These are phyloP conservation scores for Trichoderma koningii DNA, from an alignment of 2,329 filamentous ascomycete species.

Conservation along the genomic window DNA sequence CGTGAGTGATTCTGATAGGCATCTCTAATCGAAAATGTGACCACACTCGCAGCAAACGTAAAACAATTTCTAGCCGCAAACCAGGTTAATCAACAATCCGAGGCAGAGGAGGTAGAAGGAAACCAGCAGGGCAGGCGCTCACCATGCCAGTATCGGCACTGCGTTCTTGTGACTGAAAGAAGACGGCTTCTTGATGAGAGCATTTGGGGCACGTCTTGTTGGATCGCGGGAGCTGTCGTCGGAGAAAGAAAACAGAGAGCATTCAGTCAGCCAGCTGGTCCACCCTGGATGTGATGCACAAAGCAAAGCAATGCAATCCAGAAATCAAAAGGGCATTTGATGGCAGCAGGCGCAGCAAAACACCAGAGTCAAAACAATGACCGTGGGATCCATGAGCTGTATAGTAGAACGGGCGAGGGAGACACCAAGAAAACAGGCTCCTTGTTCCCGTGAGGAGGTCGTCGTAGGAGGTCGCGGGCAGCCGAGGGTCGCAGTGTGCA, in stretches of 20 bases:
- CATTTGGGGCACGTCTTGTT: conserved; percentile 85
- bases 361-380: too few species aligned
- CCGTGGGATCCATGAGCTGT: too few species aligned
- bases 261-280: conserved; percentile 47
- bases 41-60: conserved; percentile 94
- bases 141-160: conserved; percentile 99
- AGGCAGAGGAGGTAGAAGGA: background rate
- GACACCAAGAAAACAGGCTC: conserved; percentile 19
- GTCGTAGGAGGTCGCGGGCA: background rate
- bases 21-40: conserved; percentile 70
- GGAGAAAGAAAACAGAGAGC: conserved; percentile 36
- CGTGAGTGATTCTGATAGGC: conserved; percentile 27
- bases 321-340: conserved; percentile 10
- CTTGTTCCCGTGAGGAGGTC: conserved; percentile 26
- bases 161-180: conserved; percentile 98
- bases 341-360: too few species aligned
- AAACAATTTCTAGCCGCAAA: conserved; percentile 72
- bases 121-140: conserved; percentile 41
- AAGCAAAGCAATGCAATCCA: conserved; percentile 35
- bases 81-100: background rate
- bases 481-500: too few species aligned
- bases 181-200: conserved; percentile 86
- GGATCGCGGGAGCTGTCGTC: conserved; percentile 80
- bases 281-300: conserved; percentile 32
- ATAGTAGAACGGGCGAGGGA: too few species aligned